phyloP scores from a whole-genome alignment of 2,329 filamentous ascomycete genomes.

The Emmonsia crescens region DNA sequence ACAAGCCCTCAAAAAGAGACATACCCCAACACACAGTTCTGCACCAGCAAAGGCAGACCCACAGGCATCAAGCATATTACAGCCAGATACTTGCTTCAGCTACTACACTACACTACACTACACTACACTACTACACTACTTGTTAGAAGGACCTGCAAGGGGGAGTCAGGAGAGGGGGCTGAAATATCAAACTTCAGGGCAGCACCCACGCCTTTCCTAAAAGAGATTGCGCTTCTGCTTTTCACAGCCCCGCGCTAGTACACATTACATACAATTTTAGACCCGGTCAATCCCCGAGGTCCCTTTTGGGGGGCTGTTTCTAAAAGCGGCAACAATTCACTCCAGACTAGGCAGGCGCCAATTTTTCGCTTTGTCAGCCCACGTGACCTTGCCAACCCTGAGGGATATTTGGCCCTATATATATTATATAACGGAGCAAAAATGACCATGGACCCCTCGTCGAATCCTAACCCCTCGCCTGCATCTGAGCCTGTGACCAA shows the following conservation, averaged over 20 bases:
- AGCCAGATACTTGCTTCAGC: background rate
- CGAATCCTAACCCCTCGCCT: slow-evolving; percentile 19
- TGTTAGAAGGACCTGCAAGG: background rate
- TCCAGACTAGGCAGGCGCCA: background rate
- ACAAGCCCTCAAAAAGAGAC: background rate
- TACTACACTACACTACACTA: too few species aligned
- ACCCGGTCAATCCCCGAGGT: background rate
- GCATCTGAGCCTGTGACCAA: slow-evolving; percentile 17
- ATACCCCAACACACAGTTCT: background rate
- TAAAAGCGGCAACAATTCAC: slow-evolving; percentile 5
- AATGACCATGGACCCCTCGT: slow-evolving; percentile 23
- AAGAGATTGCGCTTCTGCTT: background rate
- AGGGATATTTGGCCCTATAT: background rate
- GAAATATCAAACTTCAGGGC: slow-evolving; percentile 2
- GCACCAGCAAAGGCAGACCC: background rate
- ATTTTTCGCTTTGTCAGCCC: background rate
- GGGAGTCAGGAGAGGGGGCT: background rate
- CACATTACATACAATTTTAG: slow-evolving; percentile 6
- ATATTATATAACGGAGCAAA: background rate
- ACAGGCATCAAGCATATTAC: background rate
- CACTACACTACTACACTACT: too few species aligned
- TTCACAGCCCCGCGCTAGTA: background rate
- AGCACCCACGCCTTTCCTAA: background rate
- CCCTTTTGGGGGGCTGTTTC: too few species aligned
- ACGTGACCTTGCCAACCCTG: slow-evolving; percentile 4